phyloP scores from a whole-genome alignment of 2,329 filamentous ascomycete genomes.

The Aspergillus japonicus region DNA sequence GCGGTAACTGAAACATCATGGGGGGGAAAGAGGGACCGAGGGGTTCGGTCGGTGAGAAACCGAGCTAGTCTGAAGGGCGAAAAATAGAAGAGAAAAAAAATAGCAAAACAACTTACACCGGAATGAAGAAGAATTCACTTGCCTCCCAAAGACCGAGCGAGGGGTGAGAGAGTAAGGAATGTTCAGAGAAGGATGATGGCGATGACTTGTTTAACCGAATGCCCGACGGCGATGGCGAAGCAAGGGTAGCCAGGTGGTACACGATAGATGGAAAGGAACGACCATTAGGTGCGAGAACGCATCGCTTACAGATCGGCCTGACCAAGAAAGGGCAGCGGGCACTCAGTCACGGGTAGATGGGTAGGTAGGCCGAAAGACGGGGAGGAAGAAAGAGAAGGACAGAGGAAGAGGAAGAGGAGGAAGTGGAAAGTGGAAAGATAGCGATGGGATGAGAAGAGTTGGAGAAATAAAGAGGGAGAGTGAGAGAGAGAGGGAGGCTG shows the following conservation, averaged over 20 bases:
- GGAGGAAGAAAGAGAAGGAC: conserved; percentile 11
- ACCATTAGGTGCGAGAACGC: conserved; percentile 22
- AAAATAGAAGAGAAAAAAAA: conserved; percentile 1
- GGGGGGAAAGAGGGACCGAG: neutral
- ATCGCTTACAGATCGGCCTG: conserved; percentile 18
- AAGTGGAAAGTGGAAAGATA: conserved; percentile 2
- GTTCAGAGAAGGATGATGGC: conserved; percentile 15
- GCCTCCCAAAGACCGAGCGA: conserved; percentile 10
- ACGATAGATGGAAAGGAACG: conserved; percentile 18
- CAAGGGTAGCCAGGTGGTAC: conserved; percentile 25
- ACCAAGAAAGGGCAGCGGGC: neutral
- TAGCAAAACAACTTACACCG: neutral
- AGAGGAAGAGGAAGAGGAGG: conserved; percentile 20
- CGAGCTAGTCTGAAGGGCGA: neutral
- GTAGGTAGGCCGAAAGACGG: conserved; percentile 14
- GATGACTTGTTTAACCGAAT: conserved; percentile 20
- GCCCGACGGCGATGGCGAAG: conserved; percentile 23
- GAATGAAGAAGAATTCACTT: neutral
- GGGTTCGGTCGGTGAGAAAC: neutral
- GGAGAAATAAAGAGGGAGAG: conserved; percentile 3
- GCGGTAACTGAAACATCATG: neutral
- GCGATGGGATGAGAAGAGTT: conserved; percentile 6
- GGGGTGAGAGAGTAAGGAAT: conserved; percentile 16
- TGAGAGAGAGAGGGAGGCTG: conserved; percentile 5
- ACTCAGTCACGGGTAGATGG: neutral